Evolutionary conservation across 306 rosid species (phyloP), one percentile per base, ranked within the genome.

Genomic region (Rosa rugosa): DNA sequence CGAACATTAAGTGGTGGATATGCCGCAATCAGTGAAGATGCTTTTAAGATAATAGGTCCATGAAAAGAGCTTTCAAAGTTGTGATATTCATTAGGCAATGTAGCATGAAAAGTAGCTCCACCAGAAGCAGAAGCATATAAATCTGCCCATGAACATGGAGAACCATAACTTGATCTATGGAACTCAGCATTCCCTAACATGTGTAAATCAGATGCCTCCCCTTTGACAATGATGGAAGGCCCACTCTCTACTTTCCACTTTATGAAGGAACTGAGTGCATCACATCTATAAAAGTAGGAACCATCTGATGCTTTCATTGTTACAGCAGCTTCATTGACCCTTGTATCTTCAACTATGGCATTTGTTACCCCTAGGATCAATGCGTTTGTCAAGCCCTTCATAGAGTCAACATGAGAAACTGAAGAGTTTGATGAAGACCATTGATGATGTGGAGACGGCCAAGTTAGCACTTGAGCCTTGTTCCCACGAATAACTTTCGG

Each of bases 361-460:
- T 88, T 67, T 59, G 97, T 83, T 81, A 77, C 81, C 62, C 99
- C 99, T 79, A 94, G 81, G 80, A 83, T 84, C 71, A 89, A 77
- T 41, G 97, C 93, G 75, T 82, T 77, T 13, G 88, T 87, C 77
- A 83, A 83, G 62, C 98, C 98, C 85, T 85, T 79, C 79, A 59
- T 49, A 50, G 92, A 76, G 85, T 88, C 93, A 82, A 89, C 90
- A 70, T 69, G 81, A 71, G 97, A 97, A 82, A 94, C 88, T 13
- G 97, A 92, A 85, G 87, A 80, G 87, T 92, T 94, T 86, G 97
- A 91, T 74, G 84, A 87, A 74, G 93, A 89, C 99, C 99, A 94
- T 69, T 67, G 88, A 89, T 94, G 94, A 86, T 92, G 93, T 22
- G 95, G 88, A 76, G 99, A 92, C 65, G 99, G 99, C 73, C 92